Conservation (phyloP, 257 asterid species). For the Cynanchum wilfordii region DNA sequence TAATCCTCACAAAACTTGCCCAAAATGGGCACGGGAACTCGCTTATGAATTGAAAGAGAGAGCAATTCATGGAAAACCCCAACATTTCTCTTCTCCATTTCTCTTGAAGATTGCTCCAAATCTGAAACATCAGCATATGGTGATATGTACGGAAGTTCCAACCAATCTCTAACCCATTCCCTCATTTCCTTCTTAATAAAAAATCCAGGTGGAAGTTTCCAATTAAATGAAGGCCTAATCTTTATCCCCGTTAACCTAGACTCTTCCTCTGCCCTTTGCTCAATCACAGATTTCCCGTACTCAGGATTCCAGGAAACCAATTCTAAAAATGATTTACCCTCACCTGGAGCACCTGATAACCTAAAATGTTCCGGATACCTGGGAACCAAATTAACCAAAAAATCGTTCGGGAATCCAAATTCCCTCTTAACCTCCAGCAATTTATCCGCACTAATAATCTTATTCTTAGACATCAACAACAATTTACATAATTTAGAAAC, state of each 20-base stretch:
- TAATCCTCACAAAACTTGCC: constrained; percentile 86
- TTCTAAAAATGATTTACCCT: constrained; percentile 56
- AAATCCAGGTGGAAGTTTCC: constrained; percentile 76
- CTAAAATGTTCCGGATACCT: constrained; percentile 64
- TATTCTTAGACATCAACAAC: constrained; percentile 72
- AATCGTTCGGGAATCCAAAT: constrained; percentile 80
- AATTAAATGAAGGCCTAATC: constrained; percentile 56
- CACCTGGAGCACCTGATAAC: constrained; percentile 58
- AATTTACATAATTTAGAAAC: constrained; percentile 73
- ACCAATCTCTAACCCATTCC: constrained; percentile 95
- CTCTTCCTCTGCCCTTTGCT: constrained; percentile 75
- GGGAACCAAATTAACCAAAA: constrained; percentile 62
- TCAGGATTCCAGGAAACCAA: constrained; percentile 54
- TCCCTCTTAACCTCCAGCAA: constrained; percentile 83
- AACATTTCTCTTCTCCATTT: constrained; percentile 89
- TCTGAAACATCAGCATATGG: constrained; percentile 65
- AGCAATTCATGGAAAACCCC: constrained; percentile 86
- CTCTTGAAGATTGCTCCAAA: constrained; percentile 60
- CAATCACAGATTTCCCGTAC: constrained; percentile 57
- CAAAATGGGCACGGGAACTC: constrained; percentile 55
- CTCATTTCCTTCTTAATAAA: constrained; percentile 79
- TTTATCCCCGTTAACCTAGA: constrained; percentile 62
- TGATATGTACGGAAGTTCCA: constrained; percentile 79
- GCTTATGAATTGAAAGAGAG: constrained; percentile 60
- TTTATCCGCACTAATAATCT: constrained; percentile 58